These are phyloP conservation scores for Primulina huaijiensis DNA, from an alignment of 257 asterid species.

Conservation along the genomic window DNA sequence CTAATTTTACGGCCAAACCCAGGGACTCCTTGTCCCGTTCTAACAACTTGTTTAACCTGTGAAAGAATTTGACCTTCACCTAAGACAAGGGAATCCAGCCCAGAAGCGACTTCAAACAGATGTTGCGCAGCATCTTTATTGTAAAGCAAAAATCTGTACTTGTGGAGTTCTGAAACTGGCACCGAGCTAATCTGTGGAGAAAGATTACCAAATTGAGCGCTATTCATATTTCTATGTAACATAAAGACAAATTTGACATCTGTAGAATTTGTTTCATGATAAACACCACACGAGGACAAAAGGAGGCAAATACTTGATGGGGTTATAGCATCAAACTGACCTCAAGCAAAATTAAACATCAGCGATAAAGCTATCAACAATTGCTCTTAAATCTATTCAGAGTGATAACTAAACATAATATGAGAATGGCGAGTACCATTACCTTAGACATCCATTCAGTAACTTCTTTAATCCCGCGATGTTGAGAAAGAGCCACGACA, in stretches of 20 bases:
- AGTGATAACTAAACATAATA: neutral
- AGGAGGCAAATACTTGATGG: neutral
- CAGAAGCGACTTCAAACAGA: conserved; percentile 84
- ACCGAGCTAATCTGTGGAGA: conserved; percentile 70
- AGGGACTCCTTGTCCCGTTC: conserved; percentile 66
- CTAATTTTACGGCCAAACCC: conserved; percentile 83
- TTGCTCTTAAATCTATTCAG: neutral
- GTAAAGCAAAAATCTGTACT: conserved; percentile 62
- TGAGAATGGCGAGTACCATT: conserved; percentile 14
- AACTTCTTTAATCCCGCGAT: conserved; percentile 89
- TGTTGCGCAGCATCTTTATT: conserved; percentile 73
- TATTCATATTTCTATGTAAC: conserved; percentile 6
- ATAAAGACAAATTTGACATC: neutral
- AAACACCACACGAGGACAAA: conserved; percentile 10
- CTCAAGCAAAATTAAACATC: neutral
- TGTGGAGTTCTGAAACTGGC: conserved; percentile 59
- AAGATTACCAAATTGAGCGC: conserved; percentile 16
- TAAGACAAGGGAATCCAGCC: conserved; percentile 85
- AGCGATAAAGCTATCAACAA: conserved; percentile 3
- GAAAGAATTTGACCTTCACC: conserved; percentile 98
- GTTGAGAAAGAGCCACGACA: conserved; percentile 74
- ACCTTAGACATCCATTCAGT: conserved; percentile 99
- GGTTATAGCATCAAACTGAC: neutral
- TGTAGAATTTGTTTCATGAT: conserved; percentile 1
- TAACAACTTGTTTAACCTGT: conserved; percentile 88